A percentile compares a stretch with the other conserved stretches of the same genome.
Evolutionary conservation across 352 stramenopile genomes (phyloP).

Genomic region (Pythium scleroteichum): DNA sequence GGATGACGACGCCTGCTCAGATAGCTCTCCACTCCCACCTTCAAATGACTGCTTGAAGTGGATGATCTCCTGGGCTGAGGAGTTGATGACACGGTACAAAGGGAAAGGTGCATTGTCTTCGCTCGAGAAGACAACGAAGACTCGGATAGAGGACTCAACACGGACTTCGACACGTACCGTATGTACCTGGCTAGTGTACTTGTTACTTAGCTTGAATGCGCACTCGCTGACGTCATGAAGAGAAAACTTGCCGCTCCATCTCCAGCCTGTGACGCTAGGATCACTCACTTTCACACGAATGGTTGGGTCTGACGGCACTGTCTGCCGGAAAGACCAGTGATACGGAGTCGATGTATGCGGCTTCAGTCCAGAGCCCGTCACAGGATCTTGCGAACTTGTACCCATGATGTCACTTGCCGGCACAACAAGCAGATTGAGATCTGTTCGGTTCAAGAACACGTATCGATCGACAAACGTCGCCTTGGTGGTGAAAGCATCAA

Average conservation of each 20-base stretch:
- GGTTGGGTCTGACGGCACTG: constrained; percentile 55
- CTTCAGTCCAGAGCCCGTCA: constrained; percentile 24
- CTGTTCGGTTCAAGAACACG: constrained; percentile 72
- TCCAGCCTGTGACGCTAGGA: constrained; percentile 44
- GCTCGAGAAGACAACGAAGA: constrained; percentile 72
- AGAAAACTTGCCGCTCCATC: constrained; percentile 83
- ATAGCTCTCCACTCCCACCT: constrained; percentile 40
- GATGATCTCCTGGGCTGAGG: constrained; percentile 59
- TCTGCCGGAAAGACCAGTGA: constrained; percentile 58
- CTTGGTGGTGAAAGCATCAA: constrained; percentile 68
- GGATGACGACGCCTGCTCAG: constrained; percentile 38
- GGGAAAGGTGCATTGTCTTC: constrained; percentile 66
- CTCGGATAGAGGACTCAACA: constrained; percentile 66
- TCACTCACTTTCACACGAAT: constrained; percentile 65
- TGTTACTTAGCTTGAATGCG: constrained; percentile 85
- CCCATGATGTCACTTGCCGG: constrained; percentile 48
- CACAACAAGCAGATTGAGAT: constrained; percentile 54
- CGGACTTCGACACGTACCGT: constrained; percentile 80
- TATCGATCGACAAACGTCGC: constrained; percentile 84
- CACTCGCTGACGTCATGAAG: constrained; percentile 85
- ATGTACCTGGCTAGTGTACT: constrained; percentile 73
- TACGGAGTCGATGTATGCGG: constrained; percentile 58
- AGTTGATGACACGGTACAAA: constrained; percentile 84
- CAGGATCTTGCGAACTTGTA: constrained; percentile 10
- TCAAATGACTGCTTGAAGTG: constrained; percentile 85